Evolutionary conservation across 768 basidiomycete genomes (phyloP).

Genomic region (Lentinula sp.): DNA sequence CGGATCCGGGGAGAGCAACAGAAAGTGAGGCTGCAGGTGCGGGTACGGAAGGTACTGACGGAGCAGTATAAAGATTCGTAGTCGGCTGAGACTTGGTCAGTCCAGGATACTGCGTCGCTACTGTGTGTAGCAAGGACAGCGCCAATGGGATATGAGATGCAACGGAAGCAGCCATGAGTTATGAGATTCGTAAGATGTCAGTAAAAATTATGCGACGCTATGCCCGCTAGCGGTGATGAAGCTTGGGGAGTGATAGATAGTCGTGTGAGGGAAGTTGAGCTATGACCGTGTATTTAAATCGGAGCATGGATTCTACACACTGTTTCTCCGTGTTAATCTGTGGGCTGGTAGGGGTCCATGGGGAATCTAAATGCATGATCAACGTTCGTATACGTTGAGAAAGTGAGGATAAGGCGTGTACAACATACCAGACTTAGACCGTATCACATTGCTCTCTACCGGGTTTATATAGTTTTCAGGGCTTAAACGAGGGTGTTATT

Average conservation of each 20-base stretch:
- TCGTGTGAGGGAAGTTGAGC: not conserved
- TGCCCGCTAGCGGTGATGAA: not conserved
- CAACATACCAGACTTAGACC: not conserved
- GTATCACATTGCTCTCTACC: not conserved
- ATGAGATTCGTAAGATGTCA: not conserved
- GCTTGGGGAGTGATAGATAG: not conserved
- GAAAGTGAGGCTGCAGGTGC: constrained; percentile 21
- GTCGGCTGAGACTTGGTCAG: constrained; percentile 23
- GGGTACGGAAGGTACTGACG: constrained; percentile 17
- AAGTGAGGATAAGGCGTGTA: not conserved
- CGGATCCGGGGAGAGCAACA: not conserved
- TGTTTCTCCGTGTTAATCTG: not conserved
- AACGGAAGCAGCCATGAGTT: constrained; percentile 19
- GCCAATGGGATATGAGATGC: constrained; percentile 39
- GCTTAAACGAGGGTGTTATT: not conserved
- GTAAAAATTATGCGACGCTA: not conserved
- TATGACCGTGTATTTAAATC: not conserved
- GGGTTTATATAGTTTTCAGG: not conserved
- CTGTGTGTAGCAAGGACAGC: constrained; percentile 33
- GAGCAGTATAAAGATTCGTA: constrained; percentile 15
- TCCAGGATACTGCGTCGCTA: constrained; percentile 30
- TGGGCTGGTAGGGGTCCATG: not conserved
- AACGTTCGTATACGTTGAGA: not conserved
- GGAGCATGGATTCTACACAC: not conserved
- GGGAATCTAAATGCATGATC: not conserved